These are phyloP conservation scores for Umbelopsis sp. DNA, from an alignment of 192 early-diverging fungal species.

Conservation along the genomic window DNA sequence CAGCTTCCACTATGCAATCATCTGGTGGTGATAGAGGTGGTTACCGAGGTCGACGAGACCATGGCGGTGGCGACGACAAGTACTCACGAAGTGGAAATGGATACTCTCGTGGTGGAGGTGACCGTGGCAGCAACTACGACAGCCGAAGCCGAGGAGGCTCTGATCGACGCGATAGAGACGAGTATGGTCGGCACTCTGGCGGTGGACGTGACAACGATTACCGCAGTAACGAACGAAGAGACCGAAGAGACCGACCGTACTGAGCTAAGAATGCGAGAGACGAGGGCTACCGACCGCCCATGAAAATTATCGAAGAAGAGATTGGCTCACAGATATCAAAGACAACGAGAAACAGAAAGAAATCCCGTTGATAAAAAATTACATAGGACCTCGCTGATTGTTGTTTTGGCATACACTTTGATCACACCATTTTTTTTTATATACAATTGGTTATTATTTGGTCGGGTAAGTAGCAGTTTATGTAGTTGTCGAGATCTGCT, in stretches of 20 bases:
- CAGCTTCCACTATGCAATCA: slow-evolving; percentile 40
- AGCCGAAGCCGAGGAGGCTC: slow-evolving; percentile 26
- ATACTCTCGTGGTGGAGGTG: slow-evolving; percentile 18
- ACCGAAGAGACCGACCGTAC: slow-evolving; percentile 50
- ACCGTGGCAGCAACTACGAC: slow-evolving; percentile 29
- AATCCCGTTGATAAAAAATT: background rate
- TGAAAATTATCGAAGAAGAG: background rate
- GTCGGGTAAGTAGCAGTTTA: background rate
- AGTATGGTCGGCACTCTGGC: slow-evolving; percentile 37
- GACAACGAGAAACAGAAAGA: background rate
- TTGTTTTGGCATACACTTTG: too few relatives aligned
- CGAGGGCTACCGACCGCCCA: background rate
- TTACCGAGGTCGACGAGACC: slow-evolving; percentile 43
- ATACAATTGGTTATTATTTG: background rate
- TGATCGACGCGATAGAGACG: slow-evolving; percentile 38
- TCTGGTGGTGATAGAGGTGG: slow-evolving; percentile 36
- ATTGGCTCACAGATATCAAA: background rate
- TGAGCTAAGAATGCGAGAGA: slow-evolving; percentile 19
- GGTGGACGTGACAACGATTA: slow-evolving; percentile 41
- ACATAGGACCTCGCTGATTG: too few relatives aligned
- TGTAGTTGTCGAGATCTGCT: background rate
- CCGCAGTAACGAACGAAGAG: slow-evolving; percentile 45
- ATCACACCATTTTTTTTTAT: too few relatives aligned
- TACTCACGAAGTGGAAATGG: slow-evolving; percentile 4
- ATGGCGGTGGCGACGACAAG: slow-evolving; percentile 37